A percentile compares a stretch with the other conserved stretches of the same genome.
Evolutionary conservation across 2,329 filamentous ascomycete genomes (phyloP).

Genomic region (Fusarium praegraminearum): DNA sequence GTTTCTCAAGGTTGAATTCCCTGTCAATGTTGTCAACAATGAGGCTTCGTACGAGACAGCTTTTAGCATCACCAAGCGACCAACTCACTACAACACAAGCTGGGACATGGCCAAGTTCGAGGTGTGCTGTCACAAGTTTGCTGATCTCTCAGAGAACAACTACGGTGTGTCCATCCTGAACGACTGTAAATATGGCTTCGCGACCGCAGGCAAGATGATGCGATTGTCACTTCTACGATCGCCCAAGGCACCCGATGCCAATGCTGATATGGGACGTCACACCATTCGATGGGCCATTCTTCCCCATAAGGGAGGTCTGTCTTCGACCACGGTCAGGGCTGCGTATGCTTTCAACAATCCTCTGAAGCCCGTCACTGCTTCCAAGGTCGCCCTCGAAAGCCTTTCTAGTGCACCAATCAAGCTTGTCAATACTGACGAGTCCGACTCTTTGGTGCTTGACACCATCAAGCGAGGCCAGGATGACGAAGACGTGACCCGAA

Average conservation of each 20-base stretch:
- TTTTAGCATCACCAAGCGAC: conserved; percentile 87
- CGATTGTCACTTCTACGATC: conserved; percentile 86
- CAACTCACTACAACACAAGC: conserved; percentile 96
- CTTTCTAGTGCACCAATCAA: conserved; percentile 65
- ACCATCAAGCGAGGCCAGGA: conserved; percentile 94
- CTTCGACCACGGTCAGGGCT: conserved; percentile 79
- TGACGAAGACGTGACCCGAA: conserved; percentile 77
- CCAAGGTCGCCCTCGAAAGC: conserved; percentile 46
- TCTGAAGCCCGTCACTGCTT: conserved; percentile 58
- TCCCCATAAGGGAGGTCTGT: conserved; percentile 81
- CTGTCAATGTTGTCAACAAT: conserved; percentile 88
- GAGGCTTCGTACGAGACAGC: conserved; percentile 97
- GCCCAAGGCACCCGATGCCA: conserved; percentile 91
- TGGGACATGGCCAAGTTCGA: conserved; percentile 99
- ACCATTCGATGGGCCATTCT: conserved; percentile 90
- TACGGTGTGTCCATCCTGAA: conserved; percentile 95
- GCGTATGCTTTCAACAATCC: conserved; percentile 94
- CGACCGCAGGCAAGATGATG: conserved; percentile 90
- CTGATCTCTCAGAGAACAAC: conserved; percentile 86
- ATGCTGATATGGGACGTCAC: conserved; percentile 94
- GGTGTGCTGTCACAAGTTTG: conserved; percentile 95
- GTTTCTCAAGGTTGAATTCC: conserved; percentile 98
- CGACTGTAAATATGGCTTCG: conserved; percentile 96
- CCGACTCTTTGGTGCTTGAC: conserved; percentile 80
- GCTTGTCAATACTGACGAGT: conserved; percentile 68